Evolutionary conservation across 352 stramenopile species (phyloP).

Genomic region (Globisporangium cystogenes): DNA sequence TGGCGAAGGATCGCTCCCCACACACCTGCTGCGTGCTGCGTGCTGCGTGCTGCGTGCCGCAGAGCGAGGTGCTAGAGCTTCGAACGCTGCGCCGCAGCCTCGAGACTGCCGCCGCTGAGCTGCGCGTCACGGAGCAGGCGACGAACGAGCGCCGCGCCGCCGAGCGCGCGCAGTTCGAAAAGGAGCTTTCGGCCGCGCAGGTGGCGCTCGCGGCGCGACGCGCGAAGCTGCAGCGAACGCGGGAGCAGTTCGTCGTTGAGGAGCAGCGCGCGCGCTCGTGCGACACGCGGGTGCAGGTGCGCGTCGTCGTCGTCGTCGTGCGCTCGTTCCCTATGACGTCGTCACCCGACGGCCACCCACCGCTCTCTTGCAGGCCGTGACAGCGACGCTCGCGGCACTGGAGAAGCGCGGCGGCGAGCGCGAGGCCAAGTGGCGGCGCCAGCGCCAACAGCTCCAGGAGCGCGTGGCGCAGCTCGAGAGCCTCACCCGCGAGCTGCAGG

Average conservation of each 20-base stretch:
- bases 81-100: conserved; percentile 16
- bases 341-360: not conserved
- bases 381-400: conserved; percentile 8
- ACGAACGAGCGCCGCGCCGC: conserved; percentile 18
- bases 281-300: conserved; percentile 11
- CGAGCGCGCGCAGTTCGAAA: conserved; percentile 24
- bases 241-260: not conserved
- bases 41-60: not conserved
- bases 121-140: conserved; percentile 18
- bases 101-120: conserved; percentile 18
- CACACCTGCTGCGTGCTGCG: not conserved
- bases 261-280: conserved; percentile 5
- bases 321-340: not conserved
- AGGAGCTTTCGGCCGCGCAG: conserved; percentile 15
- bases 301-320: not conserved
- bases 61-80: conserved; percentile 13
- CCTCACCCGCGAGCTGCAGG: conserved; percentile 13
- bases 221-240: conserved; percentile 4
- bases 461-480: conserved; percentile 19
- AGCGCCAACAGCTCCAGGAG: conserved; percentile 14
- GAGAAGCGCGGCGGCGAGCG: conserved; percentile 2
- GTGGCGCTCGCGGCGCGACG: conserved; percentile 13
- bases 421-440: conserved; percentile 9
- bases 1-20: not conserved
- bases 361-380: conserved; percentile 3